Evolutionary conservation across 1,139 yeast species (phyloP).

Genomic region (Zygoascus meyerae): DNA sequence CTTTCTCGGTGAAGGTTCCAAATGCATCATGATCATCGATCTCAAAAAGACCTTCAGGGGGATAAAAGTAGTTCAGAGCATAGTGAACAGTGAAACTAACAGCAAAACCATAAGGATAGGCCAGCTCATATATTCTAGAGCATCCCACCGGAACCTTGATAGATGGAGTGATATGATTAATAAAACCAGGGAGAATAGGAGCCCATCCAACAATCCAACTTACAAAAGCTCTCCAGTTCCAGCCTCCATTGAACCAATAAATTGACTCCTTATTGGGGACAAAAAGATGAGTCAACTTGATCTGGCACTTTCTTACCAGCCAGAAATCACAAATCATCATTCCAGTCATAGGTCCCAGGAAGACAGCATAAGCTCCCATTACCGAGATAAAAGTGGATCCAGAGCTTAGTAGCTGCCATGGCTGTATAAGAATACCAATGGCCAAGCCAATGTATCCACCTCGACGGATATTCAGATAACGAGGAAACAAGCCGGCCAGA

Average conservation of each 20-base stretch:
- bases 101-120: constrained; percentile 35
- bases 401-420: constrained; percentile 45
- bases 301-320: constrained; percentile 33
- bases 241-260: constrained; percentile 37
- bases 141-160: constrained; percentile 22
- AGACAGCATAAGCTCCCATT: constrained; percentile 42
- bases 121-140: constrained; percentile 33
- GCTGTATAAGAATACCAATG: constrained; percentile 42
- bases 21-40: constrained; percentile 38
- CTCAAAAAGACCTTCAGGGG: constrained; percentile 33
- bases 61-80: constrained; percentile 35
- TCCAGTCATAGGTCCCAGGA: constrained; percentile 43
- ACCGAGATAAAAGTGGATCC: constrained; percentile 42
- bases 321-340: constrained; percentile 41
- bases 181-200: constrained; percentile 42
- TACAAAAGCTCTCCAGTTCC: constrained; percentile 40
- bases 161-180: constrained; percentile 32
- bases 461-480: constrained; percentile 45
- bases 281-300: constrained; percentile 36
- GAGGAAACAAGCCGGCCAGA: constrained; percentile 43
- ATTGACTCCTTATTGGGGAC: constrained; percentile 34
- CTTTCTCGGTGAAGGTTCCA: constrained; percentile 28
- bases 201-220: constrained; percentile 39
- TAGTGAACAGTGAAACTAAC: constrained; percentile 39
- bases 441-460: constrained; percentile 44